A percentile compares a stretch with the other conserved stretches of the same genome.
These are phyloP conservation scores for Penicillium griseofulvum DNA, from an alignment of 2,329 filamentous ascomycete genomes.

Conservation along the genomic window DNA sequence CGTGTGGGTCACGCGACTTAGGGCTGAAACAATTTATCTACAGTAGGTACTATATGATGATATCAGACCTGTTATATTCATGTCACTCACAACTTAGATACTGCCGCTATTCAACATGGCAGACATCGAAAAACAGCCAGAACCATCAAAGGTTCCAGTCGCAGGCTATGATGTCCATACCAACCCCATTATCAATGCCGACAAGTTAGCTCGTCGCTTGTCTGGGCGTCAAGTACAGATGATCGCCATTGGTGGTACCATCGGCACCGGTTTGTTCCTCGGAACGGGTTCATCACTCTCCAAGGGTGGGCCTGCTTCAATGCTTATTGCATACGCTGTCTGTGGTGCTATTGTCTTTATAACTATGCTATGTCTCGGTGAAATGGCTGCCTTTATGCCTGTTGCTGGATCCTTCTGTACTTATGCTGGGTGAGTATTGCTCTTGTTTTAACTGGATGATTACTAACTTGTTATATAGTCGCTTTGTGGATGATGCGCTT, in stretches of 20 bases:
- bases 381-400: constrained; percentile 60
- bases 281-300: constrained; percentile 61
- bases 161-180: constrained; percentile 8
- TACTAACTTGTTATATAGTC: constrained; percentile 24
- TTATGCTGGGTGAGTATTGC: constrained; percentile 48
- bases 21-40: constrained; percentile 2
- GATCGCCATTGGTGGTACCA: constrained; percentile 56
- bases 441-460: neutral
- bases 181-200: constrained; percentile 34
- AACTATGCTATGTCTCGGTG: constrained; percentile 59
- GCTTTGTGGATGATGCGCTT: constrained; percentile 46
- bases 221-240: constrained; percentile 65
- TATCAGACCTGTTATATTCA: too few species aligned
- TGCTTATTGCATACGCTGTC: constrained; percentile 58
- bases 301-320: constrained; percentile 59
- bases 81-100: too few species aligned
- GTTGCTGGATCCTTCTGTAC: constrained; percentile 57
- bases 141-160: constrained; percentile 14
- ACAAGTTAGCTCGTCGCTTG: constrained; percentile 55
- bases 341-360: constrained; percentile 58
- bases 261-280: constrained; percentile 59
- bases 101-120: neutral
- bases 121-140: constrained; percentile 28
- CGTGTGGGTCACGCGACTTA: constrained; percentile 21
- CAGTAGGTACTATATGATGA: too few species aligned